A percentile compares a stretch with the other conserved stretches of the same genome.
Conservation (phyloP, 441 rosid species). For the Populus hybrid region DNA sequence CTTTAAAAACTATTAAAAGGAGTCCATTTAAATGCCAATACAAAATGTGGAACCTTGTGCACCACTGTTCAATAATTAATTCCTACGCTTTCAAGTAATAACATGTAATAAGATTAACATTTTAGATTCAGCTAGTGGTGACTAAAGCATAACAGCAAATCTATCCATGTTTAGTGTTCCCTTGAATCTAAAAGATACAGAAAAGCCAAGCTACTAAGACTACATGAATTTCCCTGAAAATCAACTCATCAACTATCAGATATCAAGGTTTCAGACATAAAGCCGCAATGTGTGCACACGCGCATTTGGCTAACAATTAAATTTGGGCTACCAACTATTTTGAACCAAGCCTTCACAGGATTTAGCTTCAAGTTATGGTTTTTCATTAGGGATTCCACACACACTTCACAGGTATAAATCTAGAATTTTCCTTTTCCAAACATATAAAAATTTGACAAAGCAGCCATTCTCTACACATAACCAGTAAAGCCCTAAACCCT, state of each 20-base stretch:
- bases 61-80: not conserved
- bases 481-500: not conserved
- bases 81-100: not conserved
- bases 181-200: not conserved
- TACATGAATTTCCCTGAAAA: not conserved
- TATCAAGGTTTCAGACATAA: not conserved
- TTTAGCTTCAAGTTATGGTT: not conserved
- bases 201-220: not conserved
- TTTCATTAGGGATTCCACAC: not conserved
- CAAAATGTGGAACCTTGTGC: not conserved
- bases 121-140: not conserved
- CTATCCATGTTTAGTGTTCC: not conserved
- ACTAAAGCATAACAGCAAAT: not conserved
- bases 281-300: not conserved
- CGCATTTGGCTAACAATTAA: not conserved
- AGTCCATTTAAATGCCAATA: not conserved
- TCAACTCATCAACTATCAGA: not conserved
- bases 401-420: no score
- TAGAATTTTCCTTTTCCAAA: no score
- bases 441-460: no score
- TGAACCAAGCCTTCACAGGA: not conserved
- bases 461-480: no score
- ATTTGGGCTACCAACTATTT: not conserved
- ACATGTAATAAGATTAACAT: no score
- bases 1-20: not conserved